A percentile compares a stretch with the other conserved stretches of the same genome.
Conservation (phyloP, 2,329 filamentous ascomycete genomes). For the Bertia moriformis region DNA sequence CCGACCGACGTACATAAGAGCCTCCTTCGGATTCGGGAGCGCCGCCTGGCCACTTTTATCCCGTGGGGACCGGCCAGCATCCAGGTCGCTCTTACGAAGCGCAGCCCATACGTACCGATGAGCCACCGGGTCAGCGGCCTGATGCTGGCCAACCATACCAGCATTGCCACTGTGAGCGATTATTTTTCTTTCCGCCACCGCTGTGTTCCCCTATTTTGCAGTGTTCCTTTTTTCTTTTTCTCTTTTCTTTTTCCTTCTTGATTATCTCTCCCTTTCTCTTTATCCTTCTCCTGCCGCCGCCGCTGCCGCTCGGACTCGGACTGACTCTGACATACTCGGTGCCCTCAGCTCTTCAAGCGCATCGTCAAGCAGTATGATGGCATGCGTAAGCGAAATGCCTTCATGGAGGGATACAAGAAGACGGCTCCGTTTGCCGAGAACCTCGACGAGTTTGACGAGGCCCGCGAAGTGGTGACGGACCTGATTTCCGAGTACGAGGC, state of each 20-base stretch:
- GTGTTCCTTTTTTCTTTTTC: background rate
- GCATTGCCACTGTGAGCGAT: conserved; percentile 82
- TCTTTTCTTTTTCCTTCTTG: conserved; percentile 2
- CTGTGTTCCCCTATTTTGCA: background rate
- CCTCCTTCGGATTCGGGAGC: conserved; percentile 83
- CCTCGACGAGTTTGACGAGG: conserved; percentile 86
- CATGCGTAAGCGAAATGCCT: conserved; percentile 90
- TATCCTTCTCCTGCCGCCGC: background rate
- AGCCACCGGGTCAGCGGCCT: conserved; percentile 87
- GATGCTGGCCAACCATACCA: conserved; percentile 97
- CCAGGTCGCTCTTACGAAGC: conserved; percentile 89
- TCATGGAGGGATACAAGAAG: conserved; percentile 91
- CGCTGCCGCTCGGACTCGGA: background rate
- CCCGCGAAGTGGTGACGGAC: conserved; percentile 78
- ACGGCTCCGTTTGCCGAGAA: conserved; percentile 87
- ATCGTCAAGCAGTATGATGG: conserved; percentile 86
- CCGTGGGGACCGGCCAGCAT: conserved; percentile 97
- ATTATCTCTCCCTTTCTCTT: conserved; percentile 2
- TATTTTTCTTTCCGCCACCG: conserved; percentile 10
- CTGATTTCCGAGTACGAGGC: conserved; percentile 91
- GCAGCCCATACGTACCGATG: conserved; percentile 88
- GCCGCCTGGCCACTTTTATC: conserved; percentile 86
- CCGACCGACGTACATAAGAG: conserved; percentile 98
- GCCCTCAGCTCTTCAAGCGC: conserved; percentile 67
- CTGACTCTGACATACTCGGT: background rate